Evolutionary conservation across 495 filamentous ascomycete genomes (phyloP), one percentile per base, ranked within the genome.

Genomic region (Hypoxylon fragiforme): DNA sequence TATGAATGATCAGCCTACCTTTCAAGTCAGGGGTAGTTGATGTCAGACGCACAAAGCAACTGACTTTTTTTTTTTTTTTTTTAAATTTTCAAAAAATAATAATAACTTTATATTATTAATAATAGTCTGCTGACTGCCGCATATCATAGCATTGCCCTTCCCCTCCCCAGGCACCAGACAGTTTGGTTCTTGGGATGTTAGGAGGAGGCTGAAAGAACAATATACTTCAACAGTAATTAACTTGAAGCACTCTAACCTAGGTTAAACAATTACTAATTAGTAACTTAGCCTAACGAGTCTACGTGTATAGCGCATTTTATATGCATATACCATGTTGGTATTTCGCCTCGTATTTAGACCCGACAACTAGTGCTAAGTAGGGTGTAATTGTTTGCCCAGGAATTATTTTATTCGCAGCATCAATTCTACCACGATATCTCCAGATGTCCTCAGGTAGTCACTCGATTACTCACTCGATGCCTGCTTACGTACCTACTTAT

Each of bases 291-390:
- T 37, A 28, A 39, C 49, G 44, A 28, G 24, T 28, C 24, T 28
- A 28, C 24, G 24, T 28, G 24, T 28, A 28, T 28, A n/a, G n/a
- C n/a, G 24, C 24, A 4, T 9, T 28, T 4, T 28, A 9, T 28
- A 28, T 4, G 24, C 40, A 42, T 22, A 36, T 28, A 34, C 31
- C 31, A 47, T 14, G 18, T 26, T 40, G 32, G 44, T 60, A 54
- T 54, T 60, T 60, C 21, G 57, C 50, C 57, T 60, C 57, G 57
- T 60, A 61, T 61, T 56, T 56, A 32, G 57, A 36, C 45, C 45
- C 13, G 34, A 37, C 34, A 37, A 37, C 14, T 18, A 16, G 8
- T 14, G 14, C 7, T 3, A 16, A 37, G 42, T 47, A 61, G 37
- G 46, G 37, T 50, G 50, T 30, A 56, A 28, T 12, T 42, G 51